A percentile compares a stretch with the other conserved stretches of the same genome.
phyloP scores from a whole-genome alignment of 768 basidiomycete genomes.

The Hericium erinaceus region DNA sequence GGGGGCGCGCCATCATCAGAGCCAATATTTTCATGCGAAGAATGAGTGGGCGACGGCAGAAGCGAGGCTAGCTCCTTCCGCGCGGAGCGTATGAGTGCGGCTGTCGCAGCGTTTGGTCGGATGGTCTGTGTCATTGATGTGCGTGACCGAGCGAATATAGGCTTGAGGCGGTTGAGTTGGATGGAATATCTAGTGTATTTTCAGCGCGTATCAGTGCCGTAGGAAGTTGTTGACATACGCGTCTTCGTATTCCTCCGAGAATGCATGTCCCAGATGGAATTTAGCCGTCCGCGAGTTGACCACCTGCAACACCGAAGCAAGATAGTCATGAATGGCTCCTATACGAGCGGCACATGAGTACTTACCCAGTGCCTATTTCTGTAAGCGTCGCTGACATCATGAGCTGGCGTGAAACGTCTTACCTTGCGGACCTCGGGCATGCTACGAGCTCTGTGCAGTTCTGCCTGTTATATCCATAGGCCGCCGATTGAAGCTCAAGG shows the following conservation, averaged over 20 bases:
- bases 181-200: slow-evolving; percentile 37
- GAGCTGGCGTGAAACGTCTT: slow-evolving; percentile 14
- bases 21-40: slow-evolving; percentile 4
- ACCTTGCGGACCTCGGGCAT: slow-evolving; percentile 65
- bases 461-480: neutral
- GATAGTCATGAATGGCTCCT: neutral
- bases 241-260: slow-evolving; percentile 50
- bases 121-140: slow-evolving; percentile 45
- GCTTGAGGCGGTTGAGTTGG: slow-evolving; percentile 44
- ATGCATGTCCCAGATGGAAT: slow-evolving; percentile 52
- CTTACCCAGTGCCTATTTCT: slow-evolving; percentile 53
- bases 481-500: neutral
- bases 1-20: neutral
- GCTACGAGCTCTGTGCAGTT: slow-evolving; percentile 48
- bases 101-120: slow-evolving; percentile 37
- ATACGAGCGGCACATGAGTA: neutral
- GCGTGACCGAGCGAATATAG: slow-evolving; percentile 38
- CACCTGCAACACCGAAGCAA: slow-evolving; percentile 28
- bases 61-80: slow-evolving; percentile 33
- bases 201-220: neutral
- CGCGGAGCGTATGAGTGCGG: slow-evolving; percentile 38
- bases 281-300: slow-evolving; percentile 56
- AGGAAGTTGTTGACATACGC: slow-evolving; percentile 28
- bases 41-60: slow-evolving; percentile 13
- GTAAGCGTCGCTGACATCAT: slow-evolving; percentile 8